These are phyloP conservation scores for Pyrus betulifolia DNA, from an alignment of 306 rosid genomes.

Conservation along the genomic window DNA sequence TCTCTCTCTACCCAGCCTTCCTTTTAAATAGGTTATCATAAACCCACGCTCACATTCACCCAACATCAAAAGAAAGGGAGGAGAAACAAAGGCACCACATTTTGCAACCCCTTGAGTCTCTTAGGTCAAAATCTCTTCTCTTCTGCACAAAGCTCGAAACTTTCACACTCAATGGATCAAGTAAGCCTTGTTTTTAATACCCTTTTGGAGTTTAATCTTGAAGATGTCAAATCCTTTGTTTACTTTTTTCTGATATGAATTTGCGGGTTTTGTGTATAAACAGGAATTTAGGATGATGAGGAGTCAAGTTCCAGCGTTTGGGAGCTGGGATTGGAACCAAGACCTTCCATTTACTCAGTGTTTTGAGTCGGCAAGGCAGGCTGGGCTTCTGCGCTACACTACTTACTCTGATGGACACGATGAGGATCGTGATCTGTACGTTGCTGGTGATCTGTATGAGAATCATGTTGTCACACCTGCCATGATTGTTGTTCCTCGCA, in stretches of 20 bases:
- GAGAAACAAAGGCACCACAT: not conserved
- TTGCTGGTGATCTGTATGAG: conserved; percentile 56
- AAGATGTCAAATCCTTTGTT: not conserved
- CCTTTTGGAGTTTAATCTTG: not conserved
- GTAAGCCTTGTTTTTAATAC: not conserved
- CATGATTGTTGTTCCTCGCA: conserved; percentile 81
- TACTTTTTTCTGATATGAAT: not conserved
- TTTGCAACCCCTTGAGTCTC: conserved; percentile 11
- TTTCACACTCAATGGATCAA: conserved; percentile 8
- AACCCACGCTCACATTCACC: conserved; percentile 25
- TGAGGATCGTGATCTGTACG: conserved; percentile 57
- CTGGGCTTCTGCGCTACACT: conserved; percentile 40
- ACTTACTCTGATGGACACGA: conserved; percentile 38
- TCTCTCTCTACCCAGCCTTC: conserved; percentile 4
- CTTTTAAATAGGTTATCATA: conserved; percentile 23
- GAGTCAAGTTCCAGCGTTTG: conserved; percentile 68
- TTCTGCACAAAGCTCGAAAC: not conserved
- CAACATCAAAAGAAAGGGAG: not conserved
- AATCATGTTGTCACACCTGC: conserved; percentile 77
- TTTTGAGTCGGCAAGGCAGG: conserved; percentile 70
- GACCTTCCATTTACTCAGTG: conserved; percentile 77
- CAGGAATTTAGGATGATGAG: conserved; percentile 51
- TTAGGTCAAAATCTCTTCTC: not conserved
- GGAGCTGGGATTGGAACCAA: conserved; percentile 94
- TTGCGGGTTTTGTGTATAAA: not conserved